Conservation (phyloP, 1,284 basidiomycete species). For the Marasmius fiardii region DNA sequence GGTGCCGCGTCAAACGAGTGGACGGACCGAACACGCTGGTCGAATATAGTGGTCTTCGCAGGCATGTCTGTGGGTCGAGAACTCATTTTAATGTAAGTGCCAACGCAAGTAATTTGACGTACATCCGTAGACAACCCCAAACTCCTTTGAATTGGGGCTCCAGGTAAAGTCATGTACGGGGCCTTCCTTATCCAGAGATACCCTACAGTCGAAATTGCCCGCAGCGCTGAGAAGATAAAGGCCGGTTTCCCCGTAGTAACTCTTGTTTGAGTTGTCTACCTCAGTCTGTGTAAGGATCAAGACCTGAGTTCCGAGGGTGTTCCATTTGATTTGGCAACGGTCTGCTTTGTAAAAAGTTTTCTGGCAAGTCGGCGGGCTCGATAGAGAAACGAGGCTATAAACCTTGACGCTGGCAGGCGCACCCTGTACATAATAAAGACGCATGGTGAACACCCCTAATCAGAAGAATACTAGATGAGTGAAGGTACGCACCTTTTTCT, state of each 20-base stretch:
- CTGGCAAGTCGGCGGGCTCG: slow-evolving; percentile 59
- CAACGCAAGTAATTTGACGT: slow-evolving; percentile 31
- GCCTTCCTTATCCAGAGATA: slow-evolving; percentile 94
- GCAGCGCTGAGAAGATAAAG: slow-evolving; percentile 92
- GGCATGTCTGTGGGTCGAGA: slow-evolving; percentile 64
- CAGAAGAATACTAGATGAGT: not conserved
- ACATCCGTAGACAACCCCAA: slow-evolving; percentile 96
- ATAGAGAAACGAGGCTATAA: slow-evolving; percentile 71
- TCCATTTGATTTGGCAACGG: slow-evolving; percentile 95
- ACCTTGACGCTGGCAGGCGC: slow-evolving; percentile 90
- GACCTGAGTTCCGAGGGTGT: slow-evolving; percentile 84
- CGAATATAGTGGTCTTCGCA: slow-evolving; percentile 89
- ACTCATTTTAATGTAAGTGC: not conserved
- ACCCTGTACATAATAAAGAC: slow-evolving; percentile 45
- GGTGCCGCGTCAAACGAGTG: slow-evolving; percentile 91
- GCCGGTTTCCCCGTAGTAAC: slow-evolving; percentile 97
- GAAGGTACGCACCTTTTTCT: slow-evolving; percentile 73
- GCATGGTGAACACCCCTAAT: slow-evolving; percentile 1
- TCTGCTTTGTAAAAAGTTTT: slow-evolving; percentile 98
- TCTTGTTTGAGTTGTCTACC: slow-evolving; percentile 96
- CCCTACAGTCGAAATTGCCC: slow-evolving; percentile 93
- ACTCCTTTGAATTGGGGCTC: slow-evolving; percentile 98
- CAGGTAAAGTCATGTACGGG: slow-evolving; percentile 96
- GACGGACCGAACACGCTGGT: slow-evolving; percentile 84
- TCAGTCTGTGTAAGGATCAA: slow-evolving; percentile 93